Conservation (phyloP, 768 basidiomycete species). For the Russula compacta region DNA sequence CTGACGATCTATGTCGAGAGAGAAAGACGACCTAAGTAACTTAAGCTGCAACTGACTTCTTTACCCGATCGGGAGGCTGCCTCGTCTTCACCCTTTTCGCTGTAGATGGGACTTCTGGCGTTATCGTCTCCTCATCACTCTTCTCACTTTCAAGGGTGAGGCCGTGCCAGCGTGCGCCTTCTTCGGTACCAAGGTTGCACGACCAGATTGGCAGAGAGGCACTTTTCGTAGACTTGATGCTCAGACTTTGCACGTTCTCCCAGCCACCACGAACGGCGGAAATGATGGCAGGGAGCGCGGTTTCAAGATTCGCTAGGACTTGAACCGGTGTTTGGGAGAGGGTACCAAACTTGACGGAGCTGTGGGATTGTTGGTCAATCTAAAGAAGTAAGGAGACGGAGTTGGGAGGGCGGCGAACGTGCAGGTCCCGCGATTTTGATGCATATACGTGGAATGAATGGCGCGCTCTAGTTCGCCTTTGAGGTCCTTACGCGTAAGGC, state of each 20-base stretch:
- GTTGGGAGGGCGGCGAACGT: constrained; percentile 46
- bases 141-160: constrained; percentile 27
- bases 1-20: neutral
- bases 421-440: constrained; percentile 89
- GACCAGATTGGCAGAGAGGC: constrained; percentile 88
- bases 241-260: constrained; percentile 83
- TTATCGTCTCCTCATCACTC: neutral
- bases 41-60: constrained; percentile 30
- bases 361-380: constrained; percentile 25
- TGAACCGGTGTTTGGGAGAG: constrained; percentile 66
- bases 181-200: constrained; percentile 54
- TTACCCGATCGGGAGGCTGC: constrained; percentile 3
- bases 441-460: constrained; percentile 91
- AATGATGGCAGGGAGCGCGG: constrained; percentile 67
- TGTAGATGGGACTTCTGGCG: neutral
- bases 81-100: neutral
- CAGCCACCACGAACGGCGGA: constrained; percentile 69
- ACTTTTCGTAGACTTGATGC: constrained; percentile 84
- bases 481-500: constrained; percentile 76
- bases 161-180: constrained; percentile 54
- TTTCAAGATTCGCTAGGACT: constrained; percentile 67
- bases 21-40: neutral
- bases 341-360: constrained; percentile 76
- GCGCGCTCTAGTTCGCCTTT: constrained; percentile 90
- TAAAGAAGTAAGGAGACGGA: neutral